These are phyloP conservation scores for Cytospora leucostoma DNA, from an alignment of 2,329 filamentous ascomycete genomes.

Conservation along the genomic window DNA sequence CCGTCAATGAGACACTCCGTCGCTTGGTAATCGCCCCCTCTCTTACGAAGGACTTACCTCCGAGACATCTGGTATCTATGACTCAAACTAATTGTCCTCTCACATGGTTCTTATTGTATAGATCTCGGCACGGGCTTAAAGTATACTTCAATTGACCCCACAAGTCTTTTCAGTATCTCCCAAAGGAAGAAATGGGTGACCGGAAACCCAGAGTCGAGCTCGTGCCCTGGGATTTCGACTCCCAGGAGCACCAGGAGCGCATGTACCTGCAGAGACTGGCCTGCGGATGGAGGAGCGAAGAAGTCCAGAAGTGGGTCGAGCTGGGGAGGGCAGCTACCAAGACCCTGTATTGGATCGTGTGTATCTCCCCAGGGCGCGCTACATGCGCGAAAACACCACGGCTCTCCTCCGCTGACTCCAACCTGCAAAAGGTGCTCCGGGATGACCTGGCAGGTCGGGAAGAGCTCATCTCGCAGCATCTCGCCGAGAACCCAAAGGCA, in stretches of 20 bases:
- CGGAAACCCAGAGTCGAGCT: constrained; percentile 36
- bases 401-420: neutral
- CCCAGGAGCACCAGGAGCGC: constrained; percentile 42
- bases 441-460: constrained; percentile 36
- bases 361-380: constrained; percentile 18
- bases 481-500: constrained; percentile 37
- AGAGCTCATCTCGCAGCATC: constrained; percentile 36
- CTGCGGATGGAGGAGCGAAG: constrained; percentile 47
- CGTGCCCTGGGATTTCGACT: constrained; percentile 47
- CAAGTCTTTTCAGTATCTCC: fast-evolving
- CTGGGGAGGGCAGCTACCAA: constrained; percentile 40
- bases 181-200: neutral
- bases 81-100: neutral
- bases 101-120: neutral
- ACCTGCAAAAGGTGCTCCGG: constrained; percentile 33
- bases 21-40: neutral
- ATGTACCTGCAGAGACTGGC: constrained; percentile 47
- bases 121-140: neutral
- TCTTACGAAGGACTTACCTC: too few species aligned
- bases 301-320: constrained; percentile 40
- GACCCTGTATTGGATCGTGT: constrained; percentile 45
- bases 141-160: neutral
- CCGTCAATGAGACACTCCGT: neutral
- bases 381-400: neutral
- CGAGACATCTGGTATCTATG: neutral